Conservation (phyloP, 176 grass and related monocot species). For the Ananas comosus region DNA sequence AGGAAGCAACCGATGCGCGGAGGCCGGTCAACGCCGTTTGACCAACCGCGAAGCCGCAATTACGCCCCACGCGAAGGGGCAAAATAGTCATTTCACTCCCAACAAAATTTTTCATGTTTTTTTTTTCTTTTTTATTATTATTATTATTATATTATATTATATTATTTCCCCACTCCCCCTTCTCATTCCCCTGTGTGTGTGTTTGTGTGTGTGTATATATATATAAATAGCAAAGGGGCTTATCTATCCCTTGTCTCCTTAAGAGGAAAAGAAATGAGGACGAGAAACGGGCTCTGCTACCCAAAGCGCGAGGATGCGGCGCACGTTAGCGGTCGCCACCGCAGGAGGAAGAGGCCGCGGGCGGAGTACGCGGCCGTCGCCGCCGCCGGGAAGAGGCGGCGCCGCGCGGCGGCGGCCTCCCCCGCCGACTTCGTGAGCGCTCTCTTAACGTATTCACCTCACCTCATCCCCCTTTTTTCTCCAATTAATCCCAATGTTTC, state of each 20-base stretch:
- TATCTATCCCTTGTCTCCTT: neutral
- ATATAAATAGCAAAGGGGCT: neutral
- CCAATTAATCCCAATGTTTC: neutral
- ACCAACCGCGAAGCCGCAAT: constrained; percentile 7
- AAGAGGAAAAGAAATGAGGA: constrained; percentile 4
- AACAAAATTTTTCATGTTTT: neutral
- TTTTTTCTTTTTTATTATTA: neutral
- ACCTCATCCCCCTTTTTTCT: neutral
- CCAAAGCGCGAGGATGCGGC: neutral
- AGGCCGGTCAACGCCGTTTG: constrained; percentile 29
- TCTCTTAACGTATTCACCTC: constrained; percentile 24
- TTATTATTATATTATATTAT: too few relatives aligned
- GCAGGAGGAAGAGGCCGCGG: constrained; percentile 17
- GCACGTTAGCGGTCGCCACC: neutral
- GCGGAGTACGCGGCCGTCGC: constrained; percentile 3
- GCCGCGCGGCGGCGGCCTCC: neutral
- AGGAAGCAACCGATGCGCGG: constrained; percentile 20
- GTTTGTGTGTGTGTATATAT: neutral
- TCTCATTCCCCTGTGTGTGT: constrained; percentile 1
- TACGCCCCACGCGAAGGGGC: neutral
- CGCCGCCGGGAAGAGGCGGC: neutral
- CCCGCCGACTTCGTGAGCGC: constrained; percentile 36
- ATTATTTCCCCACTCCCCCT: neutral
- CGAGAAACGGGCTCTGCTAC: constrained; percentile 14
- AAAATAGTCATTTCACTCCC: neutral